Evolutionary conservation across 2,329 filamentous ascomycete species (phyloP).

Genomic region (Xylaria arbuscula): DNA sequence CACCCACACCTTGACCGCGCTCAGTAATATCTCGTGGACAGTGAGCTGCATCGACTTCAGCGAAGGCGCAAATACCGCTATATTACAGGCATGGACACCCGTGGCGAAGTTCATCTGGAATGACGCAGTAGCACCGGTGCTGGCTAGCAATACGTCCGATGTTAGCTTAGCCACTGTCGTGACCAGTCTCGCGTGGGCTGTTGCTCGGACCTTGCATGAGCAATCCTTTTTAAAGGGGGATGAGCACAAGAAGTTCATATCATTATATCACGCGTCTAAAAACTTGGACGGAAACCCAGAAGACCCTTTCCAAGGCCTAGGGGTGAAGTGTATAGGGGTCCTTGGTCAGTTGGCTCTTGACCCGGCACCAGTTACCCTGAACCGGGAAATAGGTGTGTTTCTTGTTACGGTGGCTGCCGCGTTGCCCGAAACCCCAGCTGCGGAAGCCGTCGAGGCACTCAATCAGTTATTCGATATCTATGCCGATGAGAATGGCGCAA

Average conservation of each 20-base stretch:
- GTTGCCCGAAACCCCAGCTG: conserved; percentile 64
- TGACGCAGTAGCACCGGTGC: conserved; percentile 65
- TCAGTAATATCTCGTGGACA: conserved; percentile 77
- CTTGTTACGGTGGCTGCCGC: conserved; percentile 65
- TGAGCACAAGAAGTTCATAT: conserved; percentile 72
- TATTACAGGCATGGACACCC: conserved; percentile 66
- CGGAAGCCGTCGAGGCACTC: conserved; percentile 71
- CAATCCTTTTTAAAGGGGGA: conserved; percentile 60
- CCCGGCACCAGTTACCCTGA: conserved; percentile 64
- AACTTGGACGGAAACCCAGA: conserved; percentile 51
- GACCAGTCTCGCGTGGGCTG: conserved; percentile 73
- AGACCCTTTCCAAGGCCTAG: conserved; percentile 71
- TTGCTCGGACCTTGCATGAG: conserved; percentile 66
- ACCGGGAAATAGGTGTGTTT: conserved; percentile 73
- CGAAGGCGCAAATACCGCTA: conserved; percentile 62
- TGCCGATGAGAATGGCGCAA: conserved; percentile 67
- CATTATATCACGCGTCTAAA: conserved; percentile 71
- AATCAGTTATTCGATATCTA: conserved; percentile 77
- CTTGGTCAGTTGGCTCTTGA: conserved; percentile 71
- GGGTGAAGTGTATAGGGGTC: conserved; percentile 74
- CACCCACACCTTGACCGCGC: conserved; percentile 65
- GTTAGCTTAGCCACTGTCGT: conserved; percentile 70
- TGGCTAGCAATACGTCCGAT: conserved; percentile 71
- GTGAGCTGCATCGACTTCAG: conserved; percentile 70
- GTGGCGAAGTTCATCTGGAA: conserved; percentile 68